Evolutionary conservation across 2,329 filamentous ascomycete genomes (phyloP), one percentile per base, ranked within the genome.

Genomic region (Apiospora phragmitis): DNA sequence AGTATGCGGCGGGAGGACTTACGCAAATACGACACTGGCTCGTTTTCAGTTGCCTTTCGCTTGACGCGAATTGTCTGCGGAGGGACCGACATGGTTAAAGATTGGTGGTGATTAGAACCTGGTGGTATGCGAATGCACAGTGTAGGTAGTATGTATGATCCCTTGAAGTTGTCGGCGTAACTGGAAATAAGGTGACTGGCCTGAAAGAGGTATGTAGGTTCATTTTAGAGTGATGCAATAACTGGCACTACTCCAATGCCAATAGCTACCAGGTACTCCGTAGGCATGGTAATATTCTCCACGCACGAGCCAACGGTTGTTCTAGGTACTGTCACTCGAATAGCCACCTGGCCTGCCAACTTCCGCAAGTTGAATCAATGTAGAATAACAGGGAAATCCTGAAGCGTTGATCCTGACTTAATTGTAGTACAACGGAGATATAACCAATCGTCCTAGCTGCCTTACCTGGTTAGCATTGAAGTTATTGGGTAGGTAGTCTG

Each of bases 41-140:
- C 81, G 43, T 85, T 83, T 71, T 85, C 86, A 5, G 55, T 85
- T 51, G 87, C 85, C 80, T 90, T 90, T 76, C 88, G 87, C 83
- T 90, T 90, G 74, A 90, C 86, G 70, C 87, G 86, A 79, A 90
- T 90, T 67, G 88, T 81, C 72, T 88, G 85, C 35, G 88, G 88
- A 32, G 88, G 88, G 4, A 88, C 81, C 67, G 88, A 88, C 88
- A 90, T 41, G 1, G 38, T 41, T 12, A 41, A 41, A 41, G 38
- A 12, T 12, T 7, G 38, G 38, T 90, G 69, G 16, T 43, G 42
- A 16, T 66, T 18, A 41, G 18, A n/a, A n/a, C 18, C 7, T n/a
- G 43, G 43, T n/a, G 21, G 38, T 29, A 32, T n/a, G 55, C 18
- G 51, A 18, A 18, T 38, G 32, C 18, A 38, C 32, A 24, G 55